Conservation (phyloP, 257 asterid genomes). For the Mentha longifolia region DNA sequence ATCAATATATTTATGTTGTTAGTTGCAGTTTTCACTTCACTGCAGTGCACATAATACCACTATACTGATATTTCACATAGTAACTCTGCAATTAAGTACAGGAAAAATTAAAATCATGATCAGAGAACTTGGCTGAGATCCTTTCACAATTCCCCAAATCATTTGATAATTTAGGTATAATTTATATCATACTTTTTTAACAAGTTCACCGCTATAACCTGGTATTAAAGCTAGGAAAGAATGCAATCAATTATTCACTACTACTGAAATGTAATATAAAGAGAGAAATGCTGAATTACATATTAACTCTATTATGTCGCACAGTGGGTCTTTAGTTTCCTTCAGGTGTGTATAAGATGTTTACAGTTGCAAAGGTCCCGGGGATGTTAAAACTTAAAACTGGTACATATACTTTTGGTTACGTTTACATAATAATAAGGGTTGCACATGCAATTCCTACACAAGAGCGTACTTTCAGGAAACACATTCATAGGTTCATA, state of each 20-base stretch:
- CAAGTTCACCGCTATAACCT: not conserved
- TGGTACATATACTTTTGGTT: not conserved
- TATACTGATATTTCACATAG: not conserved
- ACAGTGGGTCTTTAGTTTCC: conserved; percentile 1
- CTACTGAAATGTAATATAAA: not conserved
- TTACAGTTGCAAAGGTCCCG: not conserved
- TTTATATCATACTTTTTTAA: not conserved
- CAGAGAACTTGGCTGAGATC: not conserved
- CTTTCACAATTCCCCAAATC: not conserved
- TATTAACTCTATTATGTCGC: not conserved
- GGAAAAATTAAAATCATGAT: not conserved
- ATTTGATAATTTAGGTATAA: conserved; percentile 9
- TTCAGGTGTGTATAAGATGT: conserved; percentile 17
- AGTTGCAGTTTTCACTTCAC: conserved; percentile 25
- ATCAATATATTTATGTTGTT: conserved; percentile 2
- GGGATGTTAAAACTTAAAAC: not conserved
- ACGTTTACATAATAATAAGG: not conserved
- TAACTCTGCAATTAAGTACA: not conserved
- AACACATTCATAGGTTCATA: conserved; percentile 5
- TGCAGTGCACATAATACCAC: conserved; percentile 18
- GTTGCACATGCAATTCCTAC: not conserved
- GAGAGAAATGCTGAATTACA: not conserved
- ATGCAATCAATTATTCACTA: not conserved
- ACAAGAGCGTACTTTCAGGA: conserved; percentile 1
- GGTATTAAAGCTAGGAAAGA: not conserved